Evolutionary conservation across 768 basidiomycete genomes (phyloP).

Genomic region (Termitomyces sp.): DNA sequence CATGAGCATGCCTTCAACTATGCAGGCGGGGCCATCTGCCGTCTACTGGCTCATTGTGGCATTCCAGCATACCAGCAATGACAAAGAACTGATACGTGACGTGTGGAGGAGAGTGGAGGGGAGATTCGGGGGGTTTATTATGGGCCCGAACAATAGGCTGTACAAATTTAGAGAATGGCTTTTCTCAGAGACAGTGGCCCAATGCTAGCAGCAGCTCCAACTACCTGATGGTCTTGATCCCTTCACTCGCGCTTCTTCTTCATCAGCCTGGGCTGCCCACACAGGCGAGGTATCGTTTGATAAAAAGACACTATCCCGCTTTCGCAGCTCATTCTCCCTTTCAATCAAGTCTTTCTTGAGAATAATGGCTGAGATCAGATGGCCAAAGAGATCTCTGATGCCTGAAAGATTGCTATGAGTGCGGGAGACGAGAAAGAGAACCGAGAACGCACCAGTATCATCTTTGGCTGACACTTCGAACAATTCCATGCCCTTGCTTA

Average conservation of each 20-base stretch:
- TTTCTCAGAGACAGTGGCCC: constrained; percentile 22
- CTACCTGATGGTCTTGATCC: constrained; percentile 43
- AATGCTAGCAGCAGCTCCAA: constrained; percentile 68
- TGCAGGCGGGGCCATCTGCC: constrained; percentile 37
- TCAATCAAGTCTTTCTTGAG: constrained; percentile 74
- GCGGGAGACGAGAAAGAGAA: constrained; percentile 10
- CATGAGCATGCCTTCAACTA: constrained; percentile 44
- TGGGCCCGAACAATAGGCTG: constrained; percentile 41
- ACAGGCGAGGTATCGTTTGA: constrained; percentile 56
- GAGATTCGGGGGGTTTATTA: constrained; percentile 43
- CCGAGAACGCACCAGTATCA: constrained; percentile 55
- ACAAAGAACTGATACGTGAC: constrained; percentile 42
- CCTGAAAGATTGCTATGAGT: constrained; percentile 38
- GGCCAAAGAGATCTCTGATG: constrained; percentile 73
- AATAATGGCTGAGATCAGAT: constrained; percentile 78
- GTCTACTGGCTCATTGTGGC: constrained; percentile 69
- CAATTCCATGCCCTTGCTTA: constrained; percentile 79
- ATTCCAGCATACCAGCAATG: constrained; percentile 54
- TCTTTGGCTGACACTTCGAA: constrained; percentile 93
- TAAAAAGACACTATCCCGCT: constrained; percentile 81
- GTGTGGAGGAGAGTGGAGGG: constrained; percentile 55
- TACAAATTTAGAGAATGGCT: constrained; percentile 31
- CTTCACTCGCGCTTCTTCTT: constrained; percentile 65
- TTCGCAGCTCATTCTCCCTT: constrained; percentile 71
- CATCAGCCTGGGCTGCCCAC: constrained; percentile 79